A percentile compares a stretch with the other conserved stretches of the same genome.
phyloP scores from a whole-genome alignment of 2,329 filamentous ascomycete genomes.

The Penicillium sclerotiorum region DNA sequence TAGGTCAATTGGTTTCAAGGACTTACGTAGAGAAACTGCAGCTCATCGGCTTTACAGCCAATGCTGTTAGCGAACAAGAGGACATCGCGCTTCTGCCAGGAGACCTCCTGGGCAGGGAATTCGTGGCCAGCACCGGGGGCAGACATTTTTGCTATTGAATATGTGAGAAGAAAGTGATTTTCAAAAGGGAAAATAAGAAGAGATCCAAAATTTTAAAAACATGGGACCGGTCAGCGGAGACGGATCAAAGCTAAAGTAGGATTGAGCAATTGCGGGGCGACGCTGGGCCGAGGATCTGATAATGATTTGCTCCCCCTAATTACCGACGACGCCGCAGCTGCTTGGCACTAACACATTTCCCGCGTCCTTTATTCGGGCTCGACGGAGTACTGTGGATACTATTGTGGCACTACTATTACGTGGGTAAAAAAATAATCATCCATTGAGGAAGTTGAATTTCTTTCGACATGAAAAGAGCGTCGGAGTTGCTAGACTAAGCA shows the following conservation, averaged over 20 bases:
- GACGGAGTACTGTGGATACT: too few relatives aligned
- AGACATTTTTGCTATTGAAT: constrained; percentile 40
- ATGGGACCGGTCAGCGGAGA: neutral
- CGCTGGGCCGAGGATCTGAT: constrained; percentile 30
- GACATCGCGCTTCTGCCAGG: constrained; percentile 85
- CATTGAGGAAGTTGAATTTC: constrained; percentile 1
- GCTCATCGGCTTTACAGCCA: constrained; percentile 79
- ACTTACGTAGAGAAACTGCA: constrained; percentile 87
- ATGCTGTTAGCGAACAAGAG: constrained; percentile 91
- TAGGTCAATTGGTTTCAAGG: neutral
- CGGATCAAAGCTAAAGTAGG: constrained; percentile 18
- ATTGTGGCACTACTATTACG: neutral
- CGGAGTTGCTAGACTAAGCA: constrained; percentile 47
- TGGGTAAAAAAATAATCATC: neutral
- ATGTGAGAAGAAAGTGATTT: neutral
- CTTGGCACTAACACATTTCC: constrained; percentile 12
- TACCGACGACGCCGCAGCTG: constrained; percentile 16
- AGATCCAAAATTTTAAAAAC: neutral
- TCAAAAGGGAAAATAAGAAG: neutral
- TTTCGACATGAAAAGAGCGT: constrained; percentile 32
- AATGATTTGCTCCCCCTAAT: constrained; percentile 21
- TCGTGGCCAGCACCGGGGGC: constrained; percentile 71
- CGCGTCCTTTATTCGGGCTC: neutral
- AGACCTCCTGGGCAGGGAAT: constrained; percentile 73
- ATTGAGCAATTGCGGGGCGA: constrained; percentile 23